A percentile compares a stretch with the other conserved stretches of the same genome.
Conservation (phyloP, 1,139 yeast genomes). For the Komagataea norvegica region DNA sequence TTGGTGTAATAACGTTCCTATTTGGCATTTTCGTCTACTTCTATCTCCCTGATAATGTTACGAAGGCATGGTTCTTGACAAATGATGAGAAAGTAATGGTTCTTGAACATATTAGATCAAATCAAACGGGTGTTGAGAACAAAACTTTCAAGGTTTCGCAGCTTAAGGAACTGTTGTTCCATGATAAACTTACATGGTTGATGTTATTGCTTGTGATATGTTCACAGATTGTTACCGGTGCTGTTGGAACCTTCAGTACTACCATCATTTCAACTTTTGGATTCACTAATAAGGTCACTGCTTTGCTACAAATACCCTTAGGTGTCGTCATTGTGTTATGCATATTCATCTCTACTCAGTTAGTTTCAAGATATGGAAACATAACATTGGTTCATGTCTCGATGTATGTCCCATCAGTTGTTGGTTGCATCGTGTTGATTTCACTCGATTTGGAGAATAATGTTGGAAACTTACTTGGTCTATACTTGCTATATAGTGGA, state of each 20-base stretch:
- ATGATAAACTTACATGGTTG: conserved; percentile 44
- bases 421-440: conserved; percentile 40
- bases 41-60: conserved; percentile 42
- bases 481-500: conserved; percentile 34
- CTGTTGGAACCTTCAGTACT: conserved; percentile 30
- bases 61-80: conserved; percentile 35
- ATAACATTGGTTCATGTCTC: conserved; percentile 33
- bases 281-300: conserved; percentile 36
- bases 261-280: conserved; percentile 35
- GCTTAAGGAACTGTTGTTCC: conserved; percentile 39
- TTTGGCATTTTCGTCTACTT: conserved; percentile 42
- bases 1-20: conserved; percentile 39
- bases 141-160: conserved; percentile 38
- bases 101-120: conserved; percentile 36
- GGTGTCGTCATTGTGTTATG: conserved; percentile 38
- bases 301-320: conserved; percentile 46
- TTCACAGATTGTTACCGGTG: conserved; percentile 36
- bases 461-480: conserved; percentile 38
- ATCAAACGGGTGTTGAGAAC: conserved; percentile 43
- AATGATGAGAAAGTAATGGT: conserved; percentile 38
- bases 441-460: conserved; percentile 36
- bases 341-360: conserved; percentile 31
- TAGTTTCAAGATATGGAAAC: conserved; percentile 22
- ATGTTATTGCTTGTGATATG: conserved; percentile 31
- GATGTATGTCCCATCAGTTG: conserved; percentile 39